Evolutionary conservation across 345 rosid genomes (phyloP), one percentile per base, ranked within the genome.

Genomic region (Barbarea vulgaris): DNA sequence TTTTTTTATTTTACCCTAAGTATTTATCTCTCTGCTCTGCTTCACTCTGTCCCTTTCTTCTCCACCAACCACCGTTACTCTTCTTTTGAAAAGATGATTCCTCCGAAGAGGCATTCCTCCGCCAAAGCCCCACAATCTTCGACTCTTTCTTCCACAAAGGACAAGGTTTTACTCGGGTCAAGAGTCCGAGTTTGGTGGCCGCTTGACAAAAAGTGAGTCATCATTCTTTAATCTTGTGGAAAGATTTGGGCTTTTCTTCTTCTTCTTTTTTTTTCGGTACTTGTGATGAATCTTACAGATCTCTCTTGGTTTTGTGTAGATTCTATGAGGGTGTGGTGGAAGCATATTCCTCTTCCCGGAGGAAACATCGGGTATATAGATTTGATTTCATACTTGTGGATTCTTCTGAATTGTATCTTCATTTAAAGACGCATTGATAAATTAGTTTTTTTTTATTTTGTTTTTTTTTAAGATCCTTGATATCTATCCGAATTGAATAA

Each of bases 121-220:
- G 31, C 48, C 77, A 64, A 64, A 36, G 5, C 12, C 39, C n/a
- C n/a, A n/a, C n/a, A 52, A 52, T 12, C 69, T 37, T 34, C 61
- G 0, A 72, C 3, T 17, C 42, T 33, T 15, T 31, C 77, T 15
- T 9, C n/a, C n/a, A n/a, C 14, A 17, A 55, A 73, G 24, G 18
- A n/a, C n/a, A 44, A 76, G 80, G 80, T 76, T 37, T 27, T 77
- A 14, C 56, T 77, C 8, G 77, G 77, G n/a, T 55, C 77, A 4
- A 71, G 53, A 57, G 5, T 77, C 8, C 28, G 27, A 37, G 77
- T 77, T 28, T 77, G 81, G 81, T 77, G 77, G 81, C 81, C 77
- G 3, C 0, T 64, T 1, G 81, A 77, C 33, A 17, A 8, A 3
- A 15, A 37, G 81, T 77, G 67, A 71, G 80, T 25, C 3, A 52